A percentile compares a stretch with the other conserved stretches of the same genome.
Conservation (phyloP, 768 basidiomycete species). For the Porphyrellus cyaneotinctus region DNA sequence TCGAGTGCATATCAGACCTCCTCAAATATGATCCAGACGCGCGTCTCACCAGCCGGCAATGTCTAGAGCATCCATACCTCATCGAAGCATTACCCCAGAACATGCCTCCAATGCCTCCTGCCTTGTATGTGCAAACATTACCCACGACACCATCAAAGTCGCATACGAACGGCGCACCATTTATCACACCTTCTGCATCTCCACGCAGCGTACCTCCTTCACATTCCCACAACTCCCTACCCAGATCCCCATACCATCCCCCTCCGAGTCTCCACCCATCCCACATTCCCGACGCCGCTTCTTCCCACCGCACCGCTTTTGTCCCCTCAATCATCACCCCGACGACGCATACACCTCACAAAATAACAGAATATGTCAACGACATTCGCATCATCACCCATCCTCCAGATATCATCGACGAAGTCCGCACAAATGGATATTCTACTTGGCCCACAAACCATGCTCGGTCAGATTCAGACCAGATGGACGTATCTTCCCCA, state of each 20-base stretch:
- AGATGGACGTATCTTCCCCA: constrained; percentile 58
- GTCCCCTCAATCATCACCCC: constrained; percentile 38
- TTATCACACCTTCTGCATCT: constrained; percentile 37
- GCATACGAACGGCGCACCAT: constrained; percentile 34
- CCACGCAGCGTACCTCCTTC: constrained; percentile 46
- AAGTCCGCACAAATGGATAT: constrained; percentile 23
- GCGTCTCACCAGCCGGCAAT: constrained; percentile 82
- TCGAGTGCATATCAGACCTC: constrained; percentile 90
- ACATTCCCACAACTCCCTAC: constrained; percentile 45
- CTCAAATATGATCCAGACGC: constrained; percentile 88
- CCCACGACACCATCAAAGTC: constrained; percentile 36
- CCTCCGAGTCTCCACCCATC: constrained; percentile 36
- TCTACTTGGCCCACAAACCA: constrained; percentile 29
- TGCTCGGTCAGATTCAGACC: constrained; percentile 29
- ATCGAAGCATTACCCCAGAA: constrained; percentile 70
- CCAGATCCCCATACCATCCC: constrained; percentile 37
- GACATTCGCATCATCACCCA: constrained; percentile 34
- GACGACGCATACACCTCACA: constrained; percentile 28
- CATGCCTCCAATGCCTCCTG: constrained; percentile 58
- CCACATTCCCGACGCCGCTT: constrained; percentile 44
- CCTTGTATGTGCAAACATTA: constrained; percentile 40
- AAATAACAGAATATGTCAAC: constrained; percentile 34
- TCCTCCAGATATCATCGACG: constrained; percentile 30
- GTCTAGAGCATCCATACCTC: constrained; percentile 87
- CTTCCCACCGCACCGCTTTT: constrained; percentile 53